These are phyloP conservation scores for Ophiosphaerella narmari DNA, from an alignment of 2,329 filamentous ascomycete genomes.

Conservation along the genomic window DNA sequence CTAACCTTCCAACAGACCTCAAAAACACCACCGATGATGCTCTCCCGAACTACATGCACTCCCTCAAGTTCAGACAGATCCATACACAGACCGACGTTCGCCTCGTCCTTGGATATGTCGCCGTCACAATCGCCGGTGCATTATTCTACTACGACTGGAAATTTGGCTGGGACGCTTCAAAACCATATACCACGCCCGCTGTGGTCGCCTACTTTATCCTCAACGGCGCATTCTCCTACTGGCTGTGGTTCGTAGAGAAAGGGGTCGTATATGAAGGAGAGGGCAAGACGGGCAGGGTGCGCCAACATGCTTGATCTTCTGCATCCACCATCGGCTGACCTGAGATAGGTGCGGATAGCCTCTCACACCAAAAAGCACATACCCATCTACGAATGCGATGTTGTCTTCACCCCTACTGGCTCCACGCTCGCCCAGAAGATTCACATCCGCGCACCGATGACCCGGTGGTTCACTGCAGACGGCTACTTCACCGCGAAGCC, in stretches of 20 bases:
- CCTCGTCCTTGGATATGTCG: constrained; percentile 79
- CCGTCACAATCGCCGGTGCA: constrained; percentile 77
- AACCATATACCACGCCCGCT: constrained; percentile 77
- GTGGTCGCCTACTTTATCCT: constrained; percentile 79
- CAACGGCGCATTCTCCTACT: constrained; percentile 78
- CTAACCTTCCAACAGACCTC: constrained; percentile 66
- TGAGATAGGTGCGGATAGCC: constrained; percentile 69
- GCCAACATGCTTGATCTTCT: constrained; percentile 1
- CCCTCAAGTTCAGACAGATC: constrained; percentile 80
- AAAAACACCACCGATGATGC: constrained; percentile 97
- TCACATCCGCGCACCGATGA: constrained; percentile 68
- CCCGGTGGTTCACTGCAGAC: constrained; percentile 73
- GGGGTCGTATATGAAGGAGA: constrained; percentile 81
- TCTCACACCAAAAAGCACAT: constrained; percentile 78
- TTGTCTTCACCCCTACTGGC: constrained; percentile 57
- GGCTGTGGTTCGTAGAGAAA: constrained; percentile 84
- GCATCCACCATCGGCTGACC: background rate
- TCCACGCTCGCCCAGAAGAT: constrained; percentile 48
- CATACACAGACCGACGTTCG: constrained; percentile 82
- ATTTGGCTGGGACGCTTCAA: constrained; percentile 84
- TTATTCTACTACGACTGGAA: constrained; percentile 94
- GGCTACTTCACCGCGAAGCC: constrained; percentile 75
- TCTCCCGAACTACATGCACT: constrained; percentile 89
- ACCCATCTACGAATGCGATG: constrained; percentile 76
- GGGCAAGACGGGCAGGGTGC: constrained; percentile 68